A percentile compares a stretch with the other conserved stretches of the same genome.
Evolutionary conservation across 2,329 filamentous ascomycete genomes (phyloP).

Genomic region (Hypoxylon rubiginosum): DNA sequence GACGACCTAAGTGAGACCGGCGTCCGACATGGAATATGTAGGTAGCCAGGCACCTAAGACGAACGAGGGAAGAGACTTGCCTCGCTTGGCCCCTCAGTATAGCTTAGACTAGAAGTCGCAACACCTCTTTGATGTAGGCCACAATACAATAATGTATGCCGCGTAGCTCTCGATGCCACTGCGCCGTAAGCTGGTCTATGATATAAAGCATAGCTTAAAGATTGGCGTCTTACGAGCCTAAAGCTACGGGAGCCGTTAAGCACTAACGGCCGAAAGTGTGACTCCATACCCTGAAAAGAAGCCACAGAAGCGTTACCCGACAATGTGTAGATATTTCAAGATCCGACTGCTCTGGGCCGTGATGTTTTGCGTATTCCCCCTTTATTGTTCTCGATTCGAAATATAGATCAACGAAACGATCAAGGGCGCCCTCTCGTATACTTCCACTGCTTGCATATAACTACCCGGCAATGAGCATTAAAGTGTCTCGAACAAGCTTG

Average conservation of each 20-base stretch:
- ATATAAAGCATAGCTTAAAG: neutral
- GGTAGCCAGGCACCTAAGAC: neutral
- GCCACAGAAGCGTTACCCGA: neutral
- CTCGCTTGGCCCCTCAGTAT: slow-evolving; percentile 50
- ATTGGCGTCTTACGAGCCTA: neutral
- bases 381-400: neutral
- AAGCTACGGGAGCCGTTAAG: slow-evolving; percentile 3
- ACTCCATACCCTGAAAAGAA: slow-evolving; percentile 12
- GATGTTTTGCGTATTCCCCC: neutral
- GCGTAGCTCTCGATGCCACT: neutral
- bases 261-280: slow-evolving; percentile 4
- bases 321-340: neutral
- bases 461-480: neutral
- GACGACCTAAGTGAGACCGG: neutral
- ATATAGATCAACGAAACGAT: neutral
- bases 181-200: neutral
- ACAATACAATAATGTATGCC: neutral
- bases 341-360: neutral
- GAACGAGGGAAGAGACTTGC: slow-evolving; percentile 41
- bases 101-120: slow-evolving; percentile 49
- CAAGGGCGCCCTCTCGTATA: neutral
- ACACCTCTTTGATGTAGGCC: slow-evolving; percentile 38
- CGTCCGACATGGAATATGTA: neutral
- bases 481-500: neutral
- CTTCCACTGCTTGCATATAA: neutral